Conservation (phyloP, 306 rosid species). For the Castanospermum australe region DNA sequence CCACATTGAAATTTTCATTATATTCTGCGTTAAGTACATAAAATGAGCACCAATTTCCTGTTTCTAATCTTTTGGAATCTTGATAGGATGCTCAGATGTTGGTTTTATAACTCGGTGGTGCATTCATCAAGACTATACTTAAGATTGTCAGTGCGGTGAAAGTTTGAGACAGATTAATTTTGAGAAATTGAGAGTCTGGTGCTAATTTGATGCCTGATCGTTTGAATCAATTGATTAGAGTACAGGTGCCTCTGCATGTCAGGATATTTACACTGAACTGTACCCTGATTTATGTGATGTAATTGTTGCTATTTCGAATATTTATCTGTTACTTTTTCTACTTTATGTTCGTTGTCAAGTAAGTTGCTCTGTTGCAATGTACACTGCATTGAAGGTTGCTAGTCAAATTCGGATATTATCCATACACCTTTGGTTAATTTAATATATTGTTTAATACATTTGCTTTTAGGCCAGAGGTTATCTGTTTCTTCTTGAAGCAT, state of each 20-base stretch:
- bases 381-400: neutral
- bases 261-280: neutral
- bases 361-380: neutral
- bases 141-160: neutral
- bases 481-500: slow-evolving; percentile 26
- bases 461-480: neutral
- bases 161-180: slow-evolving; percentile 20
- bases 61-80: slow-evolving; percentile 1
- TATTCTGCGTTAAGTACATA: neutral
- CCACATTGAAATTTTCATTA: neutral
- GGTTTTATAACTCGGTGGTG: neutral
- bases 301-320: neutral
- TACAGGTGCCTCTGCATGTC: neutral
- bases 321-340: neutral
- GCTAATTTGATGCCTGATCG: neutral
- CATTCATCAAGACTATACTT: neutral
- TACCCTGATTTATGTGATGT: slow-evolving; percentile 6
- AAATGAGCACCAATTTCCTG: neutral
- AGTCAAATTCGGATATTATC: neutral
- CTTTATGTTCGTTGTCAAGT: neutral
- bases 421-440: neutral
- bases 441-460: neutral
- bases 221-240: neutral
- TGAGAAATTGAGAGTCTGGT: slow-evolving; percentile 2
- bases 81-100: neutral